Evolutionary conservation across 441 rosid genomes (phyloP), one percentile per base, ranked within the genome.

Genomic region (Theobroma grandiflorum): DNA sequence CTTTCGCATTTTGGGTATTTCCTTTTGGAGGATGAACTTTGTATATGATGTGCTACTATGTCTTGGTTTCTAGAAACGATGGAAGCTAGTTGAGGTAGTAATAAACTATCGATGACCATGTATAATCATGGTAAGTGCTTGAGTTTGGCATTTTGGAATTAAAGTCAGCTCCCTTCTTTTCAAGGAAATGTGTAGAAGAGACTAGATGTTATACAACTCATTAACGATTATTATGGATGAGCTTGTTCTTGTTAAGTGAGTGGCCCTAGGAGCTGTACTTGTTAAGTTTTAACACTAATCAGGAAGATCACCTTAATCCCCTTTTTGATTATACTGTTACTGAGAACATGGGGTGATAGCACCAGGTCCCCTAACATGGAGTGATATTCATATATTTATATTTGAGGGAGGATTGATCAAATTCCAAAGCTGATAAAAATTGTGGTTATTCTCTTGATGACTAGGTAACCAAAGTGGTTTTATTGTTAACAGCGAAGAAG

Each of bases 81-180:
- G 69, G 22, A 38, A 37, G 11, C 26, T 64, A 38, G 53, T 68
- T 42, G 18, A 4, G 72, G 33, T 3, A 68, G 20, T 64, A 11
- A 20, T 68, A 43, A 68, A 68, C 18, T 68, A 43, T 43, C 71
- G 43, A 67, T 68, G 35, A 22, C 53, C 72, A n/a, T 66, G 71
- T 18, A 66, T 65, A 9, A 10, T 57, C 33, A 43, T 11, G 37
- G 37, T n/a, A 67, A 43, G 72, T 20, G 16, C 15, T 20, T 2
- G n/a, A 68, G 52, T 43, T 68, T 43, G 14, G 18, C 26, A 8
- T 37, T 16, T 16, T 65, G 70, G 22, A 65, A 62, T 38, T 65
- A 38, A 38, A 3, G 31, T 65, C 14, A 2, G 33, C 72, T 68
- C 18, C 53, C 47, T 42, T 42, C 6, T 20, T 68, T 68, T 68